Evolutionary conservation across 495 filamentous ascomycete genomes (phyloP).

Genomic region (Penicillium ochrochloron): DNA sequence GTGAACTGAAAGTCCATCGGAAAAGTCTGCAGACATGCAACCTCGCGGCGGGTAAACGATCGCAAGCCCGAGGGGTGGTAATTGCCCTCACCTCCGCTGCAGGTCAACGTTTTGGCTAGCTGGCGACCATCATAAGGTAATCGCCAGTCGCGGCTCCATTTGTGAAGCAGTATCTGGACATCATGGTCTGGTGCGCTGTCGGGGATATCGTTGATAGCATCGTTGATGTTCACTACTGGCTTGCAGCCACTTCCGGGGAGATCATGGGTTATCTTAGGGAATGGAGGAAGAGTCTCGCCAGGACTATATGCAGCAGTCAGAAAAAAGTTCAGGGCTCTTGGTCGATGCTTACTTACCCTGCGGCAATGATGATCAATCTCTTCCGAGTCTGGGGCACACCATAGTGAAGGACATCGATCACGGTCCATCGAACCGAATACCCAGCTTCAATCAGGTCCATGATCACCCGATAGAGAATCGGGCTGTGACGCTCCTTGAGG

Average conservation of each 20-base stretch:
- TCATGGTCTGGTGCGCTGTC: conserved; percentile 51
- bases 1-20: conserved; percentile 66
- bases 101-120: conserved; percentile 68
- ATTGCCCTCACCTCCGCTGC: conserved; percentile 66
- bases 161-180: conserved; percentile 25
- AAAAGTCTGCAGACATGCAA: conserved; percentile 78
- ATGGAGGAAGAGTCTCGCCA: conserved; percentile 72
- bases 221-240: conserved; percentile 49
- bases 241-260: conserved; percentile 33
- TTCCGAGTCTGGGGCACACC: conserved; percentile 64
- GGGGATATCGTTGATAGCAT: conserved; percentile 52
- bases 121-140: conserved; percentile 51
- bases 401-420: conserved; percentile 60
- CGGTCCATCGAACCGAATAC: conserved; percentile 69
- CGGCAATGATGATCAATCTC: conserved; percentile 77
- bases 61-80: conserved; percentile 71
- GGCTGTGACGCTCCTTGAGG: conserved; percentile 51
- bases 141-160: background rate
- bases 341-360: conserved; percentile 61
- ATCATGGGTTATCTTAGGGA: conserved; percentile 69
- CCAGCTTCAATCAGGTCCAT: conserved; percentile 64
- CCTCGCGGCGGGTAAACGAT: conserved; percentile 71
- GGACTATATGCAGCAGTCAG: conserved; percentile 51
- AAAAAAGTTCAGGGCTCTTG: background rate
- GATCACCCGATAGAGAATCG: conserved; percentile 63